Base-by-base conservation (phyloP, 1,284 basidiomycete genomes). In the Cystobasidiaceae sp. region DNA sequence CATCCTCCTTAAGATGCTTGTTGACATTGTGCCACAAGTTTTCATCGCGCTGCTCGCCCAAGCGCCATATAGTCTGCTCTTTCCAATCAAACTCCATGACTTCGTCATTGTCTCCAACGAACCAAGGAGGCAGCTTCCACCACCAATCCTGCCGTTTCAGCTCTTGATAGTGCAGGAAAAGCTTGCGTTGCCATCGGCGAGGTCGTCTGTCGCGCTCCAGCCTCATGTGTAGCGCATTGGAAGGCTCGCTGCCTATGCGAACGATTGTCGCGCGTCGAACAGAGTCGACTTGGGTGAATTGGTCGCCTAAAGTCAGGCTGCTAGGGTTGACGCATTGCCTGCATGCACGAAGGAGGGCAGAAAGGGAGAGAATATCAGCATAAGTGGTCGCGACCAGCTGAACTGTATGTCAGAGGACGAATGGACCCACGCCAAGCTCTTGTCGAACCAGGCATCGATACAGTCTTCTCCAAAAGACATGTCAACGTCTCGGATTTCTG, bases 31-130 rank as follows among this genome's bases (percentile, higher is more conserved):
- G 21, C 60, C 60, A 62, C 13, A 62, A 13, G 21, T 62, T 54
- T 23, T n/a, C 41, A 13, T 62, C 49, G 27, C 60, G 32, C n/a
- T 51, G 49, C n/a, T 33, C 50, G 8, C 60, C 60, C 50, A 41
- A 44, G 30, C 28, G 41, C 60, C 60, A 62, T 9, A 62, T 52
- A 45, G 30, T 19, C 21, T 62, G 60, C 33, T 37, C 39, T 33
- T 54, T 62, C 60, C 60, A 62, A 23, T 62, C 60, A 54, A 62
- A 62, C 30, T 62, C 60, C 60, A 62, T 62, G 3, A 62, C 60
- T 62, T 62, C 60, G 33, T 41, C 60, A 23, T 62, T 34, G 46
- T 54, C 60, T 15, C 60, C 60, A 9, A 62, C 27, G 27, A 62
- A 62, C 46, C 49, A 62, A 27, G 46, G 46, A 4, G 60, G 60